Evolutionary conservation across 208 protist genomes (phyloP), one percentile per base, ranked within the genome.

Genomic region (Porcisia hertigi): DNA sequence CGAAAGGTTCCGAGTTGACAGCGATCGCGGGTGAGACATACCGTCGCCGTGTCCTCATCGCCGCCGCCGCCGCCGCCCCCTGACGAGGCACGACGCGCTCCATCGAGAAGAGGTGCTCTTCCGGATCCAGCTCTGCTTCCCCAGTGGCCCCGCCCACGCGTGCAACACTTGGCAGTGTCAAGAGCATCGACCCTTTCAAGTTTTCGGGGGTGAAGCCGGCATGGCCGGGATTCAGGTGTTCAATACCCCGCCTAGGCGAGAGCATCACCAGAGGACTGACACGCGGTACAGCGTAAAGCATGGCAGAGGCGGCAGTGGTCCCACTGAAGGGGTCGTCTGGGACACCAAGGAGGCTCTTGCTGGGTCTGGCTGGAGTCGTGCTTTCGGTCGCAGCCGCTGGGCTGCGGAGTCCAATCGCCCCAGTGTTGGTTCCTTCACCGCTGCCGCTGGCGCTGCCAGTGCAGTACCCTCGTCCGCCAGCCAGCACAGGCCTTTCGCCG

Each of bases 111-210:
- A 34, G 47, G 34, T 18, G 41, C 23, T 72, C 66, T 41, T 20
- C 52, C 65, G 9, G 36, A 36, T 58, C 55, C 57, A 71, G 55
- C 9, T 49, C 66, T 12, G 43, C 72, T 23, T 66, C 43, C 20
- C 43, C 53, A 41, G 43, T 23, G 25, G 12, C n/a, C 23, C 36
- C 41, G 14, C 77, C 72, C 1, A 69, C 43, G 7, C 77, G 64
- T 3, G 75, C 78, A 7, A 67, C 79, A n/a, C 67, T 52, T 23
- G 83, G 83, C 23, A 66, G n/a, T 39, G 73, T 73, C 54, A 83
- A 49, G 58, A 86, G 71, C 71, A 86, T 86, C n/a, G 83, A 86
- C 20, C 79, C 75, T 47, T 77, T 79, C 25, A 86, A 58, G 25
- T 69, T 75, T 11, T 79, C 75, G 34, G 9, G 47, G 8, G 49